These are phyloP conservation scores for Acorus calamus DNA, from an alignment of 106 monocot species.

Conservation along the genomic window DNA sequence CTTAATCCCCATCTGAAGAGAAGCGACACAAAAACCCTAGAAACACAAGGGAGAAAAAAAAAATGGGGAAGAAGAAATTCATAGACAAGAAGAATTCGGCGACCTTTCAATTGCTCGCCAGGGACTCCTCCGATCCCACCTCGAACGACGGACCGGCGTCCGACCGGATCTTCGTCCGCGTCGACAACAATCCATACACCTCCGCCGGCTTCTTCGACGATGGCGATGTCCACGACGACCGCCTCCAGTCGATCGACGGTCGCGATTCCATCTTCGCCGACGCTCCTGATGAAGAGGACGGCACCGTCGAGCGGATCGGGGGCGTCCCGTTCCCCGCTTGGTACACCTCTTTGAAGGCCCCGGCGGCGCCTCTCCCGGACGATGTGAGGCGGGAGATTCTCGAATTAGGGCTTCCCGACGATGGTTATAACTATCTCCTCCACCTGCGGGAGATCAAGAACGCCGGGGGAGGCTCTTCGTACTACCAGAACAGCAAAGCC, in stretches of 20 bases:
- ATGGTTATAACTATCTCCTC: constrained; percentile 81
- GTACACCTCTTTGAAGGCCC: too few species aligned
- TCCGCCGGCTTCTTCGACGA: constrained; percentile 20
- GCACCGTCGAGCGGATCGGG: background rate
- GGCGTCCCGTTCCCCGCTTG: background rate
- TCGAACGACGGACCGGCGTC: constrained; percentile 1
- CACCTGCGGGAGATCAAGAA: constrained; percentile 77
- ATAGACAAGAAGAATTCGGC: constrained; percentile 72
- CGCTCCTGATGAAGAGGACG: constrained; percentile 32
- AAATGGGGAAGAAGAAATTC: constrained; percentile 57
- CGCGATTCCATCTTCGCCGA: constrained; percentile 58
- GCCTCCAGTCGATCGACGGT: background rate
- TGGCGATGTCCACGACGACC: constrained; percentile 4
- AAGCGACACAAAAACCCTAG: too few species aligned
- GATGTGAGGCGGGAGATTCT: constrained; percentile 65
- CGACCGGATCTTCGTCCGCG: constrained; percentile 83
- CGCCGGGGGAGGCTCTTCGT: constrained; percentile 50
- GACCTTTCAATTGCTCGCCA: constrained; percentile 65
- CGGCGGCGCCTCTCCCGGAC: constrained; percentile 30
- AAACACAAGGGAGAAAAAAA: too few species aligned
- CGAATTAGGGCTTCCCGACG: constrained; percentile 85
- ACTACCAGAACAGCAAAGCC: constrained; percentile 48
- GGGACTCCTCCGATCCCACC: constrained; percentile 30
- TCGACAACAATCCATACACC: constrained; percentile 61
- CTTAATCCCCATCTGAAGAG: too few species aligned